Conservation (phyloP, 2,329 filamentous ascomycete genomes). For the Microcyclospora pomicola region DNA sequence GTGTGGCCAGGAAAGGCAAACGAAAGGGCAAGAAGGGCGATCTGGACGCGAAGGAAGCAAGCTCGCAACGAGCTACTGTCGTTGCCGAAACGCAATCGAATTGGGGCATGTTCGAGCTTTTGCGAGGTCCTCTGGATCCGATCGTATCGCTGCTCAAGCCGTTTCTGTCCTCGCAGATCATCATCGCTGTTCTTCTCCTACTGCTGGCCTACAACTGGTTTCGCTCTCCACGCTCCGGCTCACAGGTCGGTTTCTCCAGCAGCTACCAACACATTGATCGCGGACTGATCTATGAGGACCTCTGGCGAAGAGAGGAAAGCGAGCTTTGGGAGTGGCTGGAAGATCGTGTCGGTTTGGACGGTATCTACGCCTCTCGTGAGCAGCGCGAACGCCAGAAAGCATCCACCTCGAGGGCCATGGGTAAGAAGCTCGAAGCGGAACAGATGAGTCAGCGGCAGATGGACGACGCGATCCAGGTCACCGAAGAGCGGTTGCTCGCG, state of each 20-base stretch:
- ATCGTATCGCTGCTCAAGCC: constrained; percentile 55
- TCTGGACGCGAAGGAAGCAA: constrained; percentile 31
- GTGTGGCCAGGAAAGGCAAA: constrained; percentile 34
- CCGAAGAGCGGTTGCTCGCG: constrained; percentile 67
- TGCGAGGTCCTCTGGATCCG: constrained; percentile 56
- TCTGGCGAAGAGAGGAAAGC: constrained; percentile 78
- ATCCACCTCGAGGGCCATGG: constrained; percentile 13
- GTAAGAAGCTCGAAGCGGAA: constrained; percentile 33
- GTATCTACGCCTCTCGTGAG: constrained; percentile 19
- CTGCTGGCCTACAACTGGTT: constrained; percentile 59
- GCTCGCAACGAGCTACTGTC: constrained; percentile 21
- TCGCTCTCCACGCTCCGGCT: constrained; percentile 15
- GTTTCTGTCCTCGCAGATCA: constrained; percentile 60
- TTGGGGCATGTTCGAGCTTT: constrained; percentile 74
- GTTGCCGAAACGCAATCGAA: constrained; percentile 26
- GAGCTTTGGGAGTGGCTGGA: constrained; percentile 91
- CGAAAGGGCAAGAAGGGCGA: constrained; percentile 39
- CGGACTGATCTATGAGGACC: constrained; percentile 75
- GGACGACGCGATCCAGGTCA: constrained; percentile 64
- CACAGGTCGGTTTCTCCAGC: constrained; percentile 23
- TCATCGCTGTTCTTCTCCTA: constrained; percentile 60
- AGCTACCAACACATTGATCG: constrained; percentile 45
- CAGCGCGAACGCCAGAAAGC: constrained; percentile 15
- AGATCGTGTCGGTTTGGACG: constrained; percentile 64
- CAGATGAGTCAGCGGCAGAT: constrained; percentile 74